Evolutionary conservation across 192 early-diverging fungal species (phyloP), one percentile per base, ranked within the genome.

Genomic region (Gigaspora rosea): DNA sequence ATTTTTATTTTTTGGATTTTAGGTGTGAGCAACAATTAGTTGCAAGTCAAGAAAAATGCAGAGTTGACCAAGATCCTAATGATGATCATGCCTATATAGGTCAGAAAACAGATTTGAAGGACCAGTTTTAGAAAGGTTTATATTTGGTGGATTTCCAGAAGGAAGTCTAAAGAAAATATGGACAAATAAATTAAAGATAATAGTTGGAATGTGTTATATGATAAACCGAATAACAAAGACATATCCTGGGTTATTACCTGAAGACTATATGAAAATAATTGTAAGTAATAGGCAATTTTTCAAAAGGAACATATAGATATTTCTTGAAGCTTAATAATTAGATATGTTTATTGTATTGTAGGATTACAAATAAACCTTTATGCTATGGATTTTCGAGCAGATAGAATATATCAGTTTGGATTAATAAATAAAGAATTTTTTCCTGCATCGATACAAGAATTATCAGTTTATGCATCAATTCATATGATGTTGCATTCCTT

Each of bases 181-280:
- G 70, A 57, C 35, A 33, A 51, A 71, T 71, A 71, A 67, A 68
- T 46, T 75, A 22, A 75, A 75, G 51, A 0, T 66, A 13, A 77
- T 63, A 64, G 64, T 77, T 46, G 64, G 46, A 65, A 77, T 77
- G 36, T 18, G 64, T n/a, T 49, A 77, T 15, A 68, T 77, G 65
- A 77, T 77, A 13, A 77, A 77, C 65, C 9, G 61, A 56, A 51
- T 77, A 56, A 77, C 68, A 12, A 77, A 77, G 47, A 51, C 75
- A 16, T 77, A 51, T 41, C 63, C 61, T 68, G 51, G 49, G n/a
- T 49, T 71, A 57, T 18, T 18, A 71, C 5, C 70, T 8, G 20
- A 51, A 18, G 70, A 71, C 54, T 71, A 71, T 56, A 71, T 71
- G 50, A 71, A 77, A 77, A 54, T 77, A 18, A 11, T 77, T 41